Evolutionary conservation across 306 rosid genomes (phyloP), one percentile per base, ranked within the genome.

Genomic region (Leucaena leucocephala): DNA sequence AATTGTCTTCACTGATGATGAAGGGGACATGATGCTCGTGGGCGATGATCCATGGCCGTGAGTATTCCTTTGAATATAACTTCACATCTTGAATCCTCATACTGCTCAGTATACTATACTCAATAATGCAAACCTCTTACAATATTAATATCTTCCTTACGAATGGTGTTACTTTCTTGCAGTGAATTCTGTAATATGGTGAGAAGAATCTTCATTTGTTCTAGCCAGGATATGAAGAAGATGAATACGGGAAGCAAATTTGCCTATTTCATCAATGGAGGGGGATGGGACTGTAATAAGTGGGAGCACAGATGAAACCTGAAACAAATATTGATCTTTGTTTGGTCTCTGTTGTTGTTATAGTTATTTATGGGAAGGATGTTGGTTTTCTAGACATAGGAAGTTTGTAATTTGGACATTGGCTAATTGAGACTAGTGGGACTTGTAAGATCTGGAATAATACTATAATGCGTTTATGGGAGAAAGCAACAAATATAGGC

Each of bases 11-110:
- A 92, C 94, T 10, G 99, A 96, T 71, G 91, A 93, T 49, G 99
- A 96, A 84, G 97, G 98, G 66, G 98, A 95, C 82, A 91, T 71
- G 85, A 95, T 92, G 98, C 96, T 91, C 42, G 85, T 89, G 55
- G 98, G 98, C 6, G 98, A 95, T 62, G 90, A 92, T 83, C 92
- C 91, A 0, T 95, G 98, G 98, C 87, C 69, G 98, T 95, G 84
- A 93, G 98, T 85, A 90, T 64, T 59, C 71, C 67, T 62, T 83
- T 80, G 64, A 75, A 38, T 63, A 66, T 63, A 10, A 43, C 42
- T 57, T 3, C 22, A 45, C 17, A 75, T 16, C 64, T 2, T 45
- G 54, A 17, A 65, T 65, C 2, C 2, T 38, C 38, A 0, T 36
- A 3, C 22, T 39, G 36, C 43, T 38, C n/a, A 10, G 5, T 44